A percentile compares a stretch with the other conserved stretches of the same genome.
Conservation (phyloP, 768 basidiomycete species). For the Artomyces pyxidatus region DNA sequence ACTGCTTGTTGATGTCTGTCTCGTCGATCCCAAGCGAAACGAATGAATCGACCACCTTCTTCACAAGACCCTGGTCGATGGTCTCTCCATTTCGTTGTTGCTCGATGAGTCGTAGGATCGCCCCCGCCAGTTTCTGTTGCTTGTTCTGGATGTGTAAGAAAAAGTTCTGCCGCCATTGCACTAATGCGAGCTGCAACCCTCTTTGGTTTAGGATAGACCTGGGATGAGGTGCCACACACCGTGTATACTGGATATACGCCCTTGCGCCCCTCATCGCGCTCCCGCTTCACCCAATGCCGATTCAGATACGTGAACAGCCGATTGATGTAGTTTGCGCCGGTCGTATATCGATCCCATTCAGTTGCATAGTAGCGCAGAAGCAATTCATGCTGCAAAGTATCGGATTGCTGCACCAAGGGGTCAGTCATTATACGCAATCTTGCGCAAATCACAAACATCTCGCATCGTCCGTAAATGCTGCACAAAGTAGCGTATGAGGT, state of each 20-base stretch:
- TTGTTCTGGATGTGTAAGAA: conserved; percentile 84
- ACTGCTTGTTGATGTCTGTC: conserved; percentile 83
- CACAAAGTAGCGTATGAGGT: conserved; percentile 86
- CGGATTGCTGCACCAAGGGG: conserved; percentile 50
- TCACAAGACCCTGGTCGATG: conserved; percentile 88
- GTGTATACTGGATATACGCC: conserved; percentile 95
- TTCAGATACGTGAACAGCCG: conserved; percentile 97
- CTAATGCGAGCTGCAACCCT: conserved; percentile 68
- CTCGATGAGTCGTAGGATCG: conserved; percentile 86
- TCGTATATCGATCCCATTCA: conserved; percentile 97
- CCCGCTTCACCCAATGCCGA: conserved; percentile 98
- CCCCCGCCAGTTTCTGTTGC: conserved; percentile 74
- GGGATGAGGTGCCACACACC: conserved; percentile 38
- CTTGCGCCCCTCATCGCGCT: conserved; percentile 94
- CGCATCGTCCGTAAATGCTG: conserved; percentile 63
- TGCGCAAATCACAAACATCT: conserved; percentile 37
- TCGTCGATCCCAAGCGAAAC: conserved; percentile 94
- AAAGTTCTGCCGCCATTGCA: conserved; percentile 91
- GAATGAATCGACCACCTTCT: conserved; percentile 92
- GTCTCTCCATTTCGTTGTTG: conserved; percentile 89
- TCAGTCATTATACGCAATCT: conserved; percentile 3
- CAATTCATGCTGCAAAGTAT: conserved; percentile 76
- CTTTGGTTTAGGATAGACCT: not conserved
- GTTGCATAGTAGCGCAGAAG: conserved; percentile 84
- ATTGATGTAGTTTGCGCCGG: conserved; percentile 95